Conservation (phyloP, 169 alveolate genomes). For the Plasmodium relictum region DNA sequence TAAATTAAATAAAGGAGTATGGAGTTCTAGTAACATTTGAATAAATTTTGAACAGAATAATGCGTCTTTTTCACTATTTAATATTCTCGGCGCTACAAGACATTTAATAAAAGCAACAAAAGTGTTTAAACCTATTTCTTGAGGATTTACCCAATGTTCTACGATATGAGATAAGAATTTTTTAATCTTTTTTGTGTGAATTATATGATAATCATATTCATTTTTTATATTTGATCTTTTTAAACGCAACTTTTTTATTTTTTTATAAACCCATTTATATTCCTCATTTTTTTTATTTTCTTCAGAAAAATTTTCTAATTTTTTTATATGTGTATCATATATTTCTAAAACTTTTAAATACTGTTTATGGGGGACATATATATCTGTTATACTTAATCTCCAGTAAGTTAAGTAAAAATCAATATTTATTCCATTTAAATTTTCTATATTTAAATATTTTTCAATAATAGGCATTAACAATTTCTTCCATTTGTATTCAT, state of each 20-base stretch:
- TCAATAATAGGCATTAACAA: constrained; percentile 17
- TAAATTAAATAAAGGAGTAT: constrained; percentile 51
- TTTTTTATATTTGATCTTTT: constrained; percentile 26
- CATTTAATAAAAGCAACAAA: constrained; percentile 42
- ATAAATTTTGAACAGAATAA: constrained; percentile 57
- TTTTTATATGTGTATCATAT: constrained; percentile 49
- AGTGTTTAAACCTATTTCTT: constrained; percentile 33
- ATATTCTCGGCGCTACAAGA: constrained; percentile 62
- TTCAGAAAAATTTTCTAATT: constrained; percentile 32
- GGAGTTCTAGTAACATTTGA: constrained; percentile 28
- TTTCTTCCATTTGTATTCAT: constrained; percentile 23
- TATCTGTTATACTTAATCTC: constrained; percentile 56
- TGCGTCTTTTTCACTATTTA: constrained; percentile 66
- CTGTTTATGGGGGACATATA: constrained; percentile 66
- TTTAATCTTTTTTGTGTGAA: constrained; percentile 50
- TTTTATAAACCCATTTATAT: constrained; percentile 39
- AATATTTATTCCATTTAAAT: constrained; percentile 52
- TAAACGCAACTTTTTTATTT: constrained; percentile 16
- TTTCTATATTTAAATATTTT: constrained; percentile 34
- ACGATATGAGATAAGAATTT: constrained; percentile 27
- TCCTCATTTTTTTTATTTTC: constrained; percentile 63
- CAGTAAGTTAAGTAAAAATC: constrained; percentile 51
- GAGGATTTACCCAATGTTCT: constrained; percentile 69
- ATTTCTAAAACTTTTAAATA: constrained; percentile 35
- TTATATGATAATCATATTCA: constrained; percentile 51